Base-by-base conservation (phyloP, 2,329 filamentous ascomycete genomes). In the Plenodomus lindquistii region DNA sequence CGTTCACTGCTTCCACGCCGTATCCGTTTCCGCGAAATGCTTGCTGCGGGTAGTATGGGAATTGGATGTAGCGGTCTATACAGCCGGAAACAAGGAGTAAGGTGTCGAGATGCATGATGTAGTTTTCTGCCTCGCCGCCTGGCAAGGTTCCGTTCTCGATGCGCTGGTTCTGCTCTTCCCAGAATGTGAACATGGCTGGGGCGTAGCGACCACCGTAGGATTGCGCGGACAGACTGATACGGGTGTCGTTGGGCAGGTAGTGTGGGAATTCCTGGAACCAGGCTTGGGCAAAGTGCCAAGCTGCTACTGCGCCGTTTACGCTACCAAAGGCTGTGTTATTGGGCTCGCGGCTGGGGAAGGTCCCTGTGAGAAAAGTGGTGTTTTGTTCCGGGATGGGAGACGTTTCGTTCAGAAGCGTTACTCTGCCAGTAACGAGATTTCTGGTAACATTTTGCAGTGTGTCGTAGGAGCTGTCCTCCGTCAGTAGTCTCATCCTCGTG, bases 401-500 rank as follows among this genome's bases (percentile, higher is more conserved):
- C 1, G 50, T 57, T 2, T 46, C 49, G 31, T 57, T 57, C 34
- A 59, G 42, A 11, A 52, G 38, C 18, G 37, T 51, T 5, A 61
- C 54, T 21, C 44, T 36, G 9, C 52, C 54, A 1, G 42, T 57
- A 16, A 49, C 24, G 22, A 61, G 56, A 17, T 66, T 41, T 3
- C 62, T 40, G 10, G 53, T 59, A 2, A 61, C 46, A 13, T 58
- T 53, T 46, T 67, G 48, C 9, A 59, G 44, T 2, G 55, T 54
- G 18, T 65, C 54, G 36, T 83, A 83, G 2, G 78, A 81, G 65
- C 81, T 53, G 13, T 2, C 3, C 13, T 18, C 7, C 0, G 10
- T 51, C 17, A 42, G 22, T 18, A 37, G 7, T 6, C 3, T 37
- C 13, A 46, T 19, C 18, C 35, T 7, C 20, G n/a, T 13, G 4